Conservation (phyloP, 768 basidiomycete genomes). For the Postia placenta region DNA sequence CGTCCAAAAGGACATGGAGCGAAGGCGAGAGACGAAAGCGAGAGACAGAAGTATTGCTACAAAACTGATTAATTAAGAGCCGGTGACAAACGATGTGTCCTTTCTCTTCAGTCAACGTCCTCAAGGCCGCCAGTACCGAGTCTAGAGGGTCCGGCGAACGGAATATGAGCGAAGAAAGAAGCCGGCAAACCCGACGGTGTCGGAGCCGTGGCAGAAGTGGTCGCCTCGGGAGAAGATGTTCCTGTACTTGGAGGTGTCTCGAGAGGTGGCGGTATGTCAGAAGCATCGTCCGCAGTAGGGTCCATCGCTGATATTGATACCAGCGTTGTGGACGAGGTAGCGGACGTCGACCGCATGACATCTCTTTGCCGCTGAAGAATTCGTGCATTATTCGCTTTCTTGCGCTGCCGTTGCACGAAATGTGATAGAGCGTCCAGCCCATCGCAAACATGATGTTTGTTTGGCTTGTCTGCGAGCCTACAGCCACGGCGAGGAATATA, state of each 20-base stretch:
- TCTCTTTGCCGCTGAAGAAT: conserved; percentile 8
- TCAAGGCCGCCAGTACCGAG: conserved; percentile 10
- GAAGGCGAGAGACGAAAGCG: neutral
- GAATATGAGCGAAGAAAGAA: neutral
- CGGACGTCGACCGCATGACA: neutral
- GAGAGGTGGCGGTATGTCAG: neutral
- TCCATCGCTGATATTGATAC: too few relatives aligned
- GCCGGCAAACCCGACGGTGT: neutral
- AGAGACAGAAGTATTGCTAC: neutral
- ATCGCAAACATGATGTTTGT: conserved; percentile 45
- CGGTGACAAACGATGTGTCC: neutral
- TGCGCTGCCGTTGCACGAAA: conserved; percentile 47
- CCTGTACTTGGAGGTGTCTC: neutral
- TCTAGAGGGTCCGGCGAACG: neutral
- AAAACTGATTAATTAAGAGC: neutral
- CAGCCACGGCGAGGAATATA: neutral
- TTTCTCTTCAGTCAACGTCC: conserved; percentile 14
- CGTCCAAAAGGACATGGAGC: neutral
- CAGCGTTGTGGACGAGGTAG: neutral
- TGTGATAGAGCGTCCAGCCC: conserved; percentile 41
- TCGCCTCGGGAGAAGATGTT: neutral
- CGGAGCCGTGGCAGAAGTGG: too few relatives aligned
- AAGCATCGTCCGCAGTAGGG: neutral
- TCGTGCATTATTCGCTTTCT: conserved; percentile 20
- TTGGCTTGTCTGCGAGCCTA: conserved; percentile 50